A percentile compares a stretch with the other conserved stretches of the same genome.
Evolutionary conservation across 2,329 filamentous ascomycete species (phyloP).

Genomic region (Aspergillus flavus): DNA sequence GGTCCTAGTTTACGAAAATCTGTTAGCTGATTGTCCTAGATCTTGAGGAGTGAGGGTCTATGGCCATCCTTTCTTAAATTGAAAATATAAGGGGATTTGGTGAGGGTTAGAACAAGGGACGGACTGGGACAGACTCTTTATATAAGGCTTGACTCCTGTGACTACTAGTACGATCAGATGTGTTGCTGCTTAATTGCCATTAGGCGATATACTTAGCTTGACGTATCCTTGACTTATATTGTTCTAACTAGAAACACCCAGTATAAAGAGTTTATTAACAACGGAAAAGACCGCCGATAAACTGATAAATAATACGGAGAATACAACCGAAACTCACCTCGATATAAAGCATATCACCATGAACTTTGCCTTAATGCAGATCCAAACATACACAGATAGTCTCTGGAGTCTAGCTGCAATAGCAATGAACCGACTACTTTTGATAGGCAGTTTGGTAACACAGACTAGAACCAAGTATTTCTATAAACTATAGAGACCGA

Average conservation of each 20-base stretch:
- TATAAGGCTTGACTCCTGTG: neutral
- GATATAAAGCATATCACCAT: too few relatives aligned
- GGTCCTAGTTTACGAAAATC: neutral
- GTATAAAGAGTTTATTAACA: neutral
- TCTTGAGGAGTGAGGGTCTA: neutral
- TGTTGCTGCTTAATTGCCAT: neutral
- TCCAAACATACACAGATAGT: too few relatives aligned
- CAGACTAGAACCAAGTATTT: too few relatives aligned
- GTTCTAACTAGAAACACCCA: neutral
- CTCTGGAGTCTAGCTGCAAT: too few relatives aligned
- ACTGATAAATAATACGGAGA: neutral
- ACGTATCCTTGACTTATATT: neutral
- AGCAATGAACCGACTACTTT: too few relatives aligned
- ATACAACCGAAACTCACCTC: neutral
- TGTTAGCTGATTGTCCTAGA: neutral
- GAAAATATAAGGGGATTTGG: neutral
- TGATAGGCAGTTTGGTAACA: too few relatives aligned
- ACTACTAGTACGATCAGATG: neutral
- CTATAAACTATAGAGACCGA: too few relatives aligned
- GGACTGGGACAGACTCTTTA: neutral
- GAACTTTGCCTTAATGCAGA: too few relatives aligned
- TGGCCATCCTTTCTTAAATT: neutral
- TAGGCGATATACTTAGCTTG: neutral
- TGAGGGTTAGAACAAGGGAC: neutral
- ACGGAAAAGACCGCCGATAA: neutral